Conservation (phyloP, 116 monocot species). For the Iris pallida region DNA sequence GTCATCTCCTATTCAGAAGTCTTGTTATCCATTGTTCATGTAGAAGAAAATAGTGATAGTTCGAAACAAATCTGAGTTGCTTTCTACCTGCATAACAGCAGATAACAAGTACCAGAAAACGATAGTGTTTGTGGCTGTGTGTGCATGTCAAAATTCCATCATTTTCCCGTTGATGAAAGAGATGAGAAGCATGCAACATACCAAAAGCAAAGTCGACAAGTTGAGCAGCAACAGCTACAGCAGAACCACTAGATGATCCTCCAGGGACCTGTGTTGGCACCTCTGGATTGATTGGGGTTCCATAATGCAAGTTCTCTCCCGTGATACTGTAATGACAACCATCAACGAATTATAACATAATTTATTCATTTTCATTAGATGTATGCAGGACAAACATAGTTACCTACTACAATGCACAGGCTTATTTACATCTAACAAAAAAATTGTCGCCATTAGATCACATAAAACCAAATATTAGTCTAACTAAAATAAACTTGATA, state of each 20-base stretch:
- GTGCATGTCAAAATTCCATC: too few species aligned
- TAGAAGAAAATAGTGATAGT: too few species aligned
- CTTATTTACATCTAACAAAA: too few species aligned
- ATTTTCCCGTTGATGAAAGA: neutral
- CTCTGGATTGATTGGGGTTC: slow-evolving; percentile 69
- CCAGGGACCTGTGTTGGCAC: slow-evolving; percentile 52
- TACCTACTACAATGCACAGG: too few species aligned
- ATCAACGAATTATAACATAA: slow-evolving; percentile 1
- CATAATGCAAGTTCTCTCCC: slow-evolving; percentile 89
- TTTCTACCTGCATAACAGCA: too few species aligned
- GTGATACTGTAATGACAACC: slow-evolving; percentile 47
- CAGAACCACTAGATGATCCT: slow-evolving; percentile 88
- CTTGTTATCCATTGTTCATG: too few species aligned
- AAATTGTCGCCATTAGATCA: neutral
- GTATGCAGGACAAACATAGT: neutral
- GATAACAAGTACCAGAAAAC: too few species aligned
- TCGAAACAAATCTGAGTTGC: too few species aligned
- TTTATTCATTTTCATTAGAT: neutral
- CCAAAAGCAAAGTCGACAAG: slow-evolving; percentile 92
- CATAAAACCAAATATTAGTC: neutral
- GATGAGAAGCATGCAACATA: slow-evolving; percentile 13
- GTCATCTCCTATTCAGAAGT: too few species aligned
- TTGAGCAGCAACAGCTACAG: slow-evolving; percentile 83
- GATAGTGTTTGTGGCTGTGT: too few species aligned
- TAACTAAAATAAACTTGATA: too few species aligned